Evolutionary conservation across 2,329 filamentous ascomycete species (phyloP).

Genomic region (Chalara sp.): DNA sequence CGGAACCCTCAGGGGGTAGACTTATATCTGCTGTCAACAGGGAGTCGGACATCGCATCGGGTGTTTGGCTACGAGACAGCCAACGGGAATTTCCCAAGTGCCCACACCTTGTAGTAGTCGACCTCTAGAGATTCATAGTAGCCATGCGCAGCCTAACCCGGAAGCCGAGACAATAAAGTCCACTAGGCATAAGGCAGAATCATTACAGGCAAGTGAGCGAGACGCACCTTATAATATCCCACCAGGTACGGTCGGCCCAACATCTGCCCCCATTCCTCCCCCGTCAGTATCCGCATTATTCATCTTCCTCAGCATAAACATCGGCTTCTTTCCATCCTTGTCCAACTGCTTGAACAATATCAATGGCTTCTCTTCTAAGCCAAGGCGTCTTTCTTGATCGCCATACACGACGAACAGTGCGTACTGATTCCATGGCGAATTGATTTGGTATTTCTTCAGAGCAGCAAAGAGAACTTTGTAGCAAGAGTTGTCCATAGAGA

Average conservation of each 20-base stretch:
- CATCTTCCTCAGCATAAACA: conserved; percentile 82
- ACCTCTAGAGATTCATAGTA: no score
- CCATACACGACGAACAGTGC: conserved; percentile 97
- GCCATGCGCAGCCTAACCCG: no score
- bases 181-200: no score
- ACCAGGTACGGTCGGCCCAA: not conserved
- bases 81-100: no score
- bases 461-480: conserved; percentile 94
- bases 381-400: conserved; percentile 92
- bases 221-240: not conserved
- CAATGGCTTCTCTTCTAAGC: conserved; percentile 85
- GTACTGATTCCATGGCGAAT: conserved; percentile 94
- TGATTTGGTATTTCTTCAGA: conserved; percentile 98
- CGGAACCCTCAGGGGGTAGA: no score
- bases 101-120: no score
- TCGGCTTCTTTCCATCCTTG: conserved; percentile 93
- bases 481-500: conserved; percentile 51
- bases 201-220: no score
- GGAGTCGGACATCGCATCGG: no score
- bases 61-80: no score
- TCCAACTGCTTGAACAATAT: conserved; percentile 97
- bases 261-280: not conserved
- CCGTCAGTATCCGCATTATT: no score
- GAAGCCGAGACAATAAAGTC: no score
- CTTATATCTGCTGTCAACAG: no score